A percentile compares a stretch with the other conserved stretches of the same genome.
These are phyloP conservation scores for Prunus kanzakura DNA, from an alignment of 306 rosid species.

Conservation along the genomic window DNA sequence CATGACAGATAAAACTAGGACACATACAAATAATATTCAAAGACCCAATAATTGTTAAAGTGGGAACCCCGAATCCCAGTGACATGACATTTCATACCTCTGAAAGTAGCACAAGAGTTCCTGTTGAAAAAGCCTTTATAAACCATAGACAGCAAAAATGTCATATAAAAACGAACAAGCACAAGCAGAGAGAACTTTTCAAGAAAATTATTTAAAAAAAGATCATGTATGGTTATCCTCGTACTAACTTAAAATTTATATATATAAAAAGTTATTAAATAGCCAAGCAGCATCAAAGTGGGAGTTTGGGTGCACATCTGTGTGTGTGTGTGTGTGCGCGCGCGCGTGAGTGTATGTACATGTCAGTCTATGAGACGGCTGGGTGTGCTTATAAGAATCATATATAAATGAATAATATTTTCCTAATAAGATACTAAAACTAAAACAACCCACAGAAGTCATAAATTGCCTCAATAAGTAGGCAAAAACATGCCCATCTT, in stretches of 20 bases:
- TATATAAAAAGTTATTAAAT: not conserved
- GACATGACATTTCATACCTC: constrained; percentile 23
- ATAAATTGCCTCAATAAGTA: constrained; percentile 3
- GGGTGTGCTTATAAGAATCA: not conserved
- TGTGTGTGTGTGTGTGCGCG: not conserved
- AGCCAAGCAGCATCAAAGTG: not conserved
- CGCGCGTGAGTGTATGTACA: not conserved
- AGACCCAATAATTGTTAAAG: not conserved
- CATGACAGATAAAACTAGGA: not conserved
- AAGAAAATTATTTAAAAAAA: not conserved
- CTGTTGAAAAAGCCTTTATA: constrained; percentile 14
- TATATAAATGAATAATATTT: not conserved
- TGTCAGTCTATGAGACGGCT: not conserved
- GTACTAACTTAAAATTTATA: not conserved
- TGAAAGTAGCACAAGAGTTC: constrained; percentile 18
- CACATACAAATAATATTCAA: not conserved
- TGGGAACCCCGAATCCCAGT: constrained; percentile 3
- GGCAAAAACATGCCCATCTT: not conserved
- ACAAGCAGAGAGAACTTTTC: not conserved
- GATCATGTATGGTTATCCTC: not conserved
- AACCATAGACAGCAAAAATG: constrained; percentile 23
- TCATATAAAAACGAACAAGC: constrained; percentile 10
- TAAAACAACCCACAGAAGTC: constrained; percentile 10
- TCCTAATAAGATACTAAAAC: not conserved
- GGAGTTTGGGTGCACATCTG: not conserved